A percentile compares a stretch with the other conserved stretches of the same genome.
Evolutionary conservation across 345 rosid genomes (phyloP).

Genomic region (Corchorus capsularis): DNA sequence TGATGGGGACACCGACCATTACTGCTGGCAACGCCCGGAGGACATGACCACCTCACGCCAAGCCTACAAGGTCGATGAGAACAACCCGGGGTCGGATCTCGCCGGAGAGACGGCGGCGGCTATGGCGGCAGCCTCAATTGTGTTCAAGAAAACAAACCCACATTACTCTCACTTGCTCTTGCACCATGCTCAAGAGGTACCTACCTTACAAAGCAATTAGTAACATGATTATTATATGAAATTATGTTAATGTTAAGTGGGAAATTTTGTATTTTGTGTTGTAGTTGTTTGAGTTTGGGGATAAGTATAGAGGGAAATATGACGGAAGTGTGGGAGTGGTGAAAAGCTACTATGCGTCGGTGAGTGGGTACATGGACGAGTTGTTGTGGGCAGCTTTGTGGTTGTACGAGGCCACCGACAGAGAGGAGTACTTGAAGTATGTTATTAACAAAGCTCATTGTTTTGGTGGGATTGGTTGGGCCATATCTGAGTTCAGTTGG

Average conservation of each 20-base stretch:
- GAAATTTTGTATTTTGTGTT: conserved; percentile 1
- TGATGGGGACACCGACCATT: conserved; percentile 92
- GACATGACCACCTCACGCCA: conserved; percentile 96
- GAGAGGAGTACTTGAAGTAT: conserved; percentile 52
- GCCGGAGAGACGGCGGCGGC: conserved; percentile 96
- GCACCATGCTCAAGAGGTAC: conserved; percentile 89
- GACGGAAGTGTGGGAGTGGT: conserved; percentile 72
- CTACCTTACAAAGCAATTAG: no score
- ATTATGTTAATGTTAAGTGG: neutral
- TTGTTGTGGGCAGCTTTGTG: conserved; percentile 94
- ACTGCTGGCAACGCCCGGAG: conserved; percentile 98
- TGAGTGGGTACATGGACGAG: conserved; percentile 96
- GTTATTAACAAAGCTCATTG: conserved; percentile 53
- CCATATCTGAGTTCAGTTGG: conserved; percentile 97
- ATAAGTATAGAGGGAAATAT: conserved; percentile 73
- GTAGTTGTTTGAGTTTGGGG: conserved; percentile 90
- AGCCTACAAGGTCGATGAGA: conserved; percentile 82
- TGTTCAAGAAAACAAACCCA: conserved; percentile 68
- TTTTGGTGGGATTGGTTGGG: conserved; percentile 88
- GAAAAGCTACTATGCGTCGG: conserved; percentile 85
- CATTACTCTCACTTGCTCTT: conserved; percentile 86
- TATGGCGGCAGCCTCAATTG: conserved; percentile 92
- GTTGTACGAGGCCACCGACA: conserved; percentile 94
- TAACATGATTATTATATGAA: no score
- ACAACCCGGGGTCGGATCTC: conserved; percentile 88